Evolutionary conservation across 2,329 filamentous ascomycete species (phyloP).

Genomic region (Colletotrichum higginsianum): DNA sequence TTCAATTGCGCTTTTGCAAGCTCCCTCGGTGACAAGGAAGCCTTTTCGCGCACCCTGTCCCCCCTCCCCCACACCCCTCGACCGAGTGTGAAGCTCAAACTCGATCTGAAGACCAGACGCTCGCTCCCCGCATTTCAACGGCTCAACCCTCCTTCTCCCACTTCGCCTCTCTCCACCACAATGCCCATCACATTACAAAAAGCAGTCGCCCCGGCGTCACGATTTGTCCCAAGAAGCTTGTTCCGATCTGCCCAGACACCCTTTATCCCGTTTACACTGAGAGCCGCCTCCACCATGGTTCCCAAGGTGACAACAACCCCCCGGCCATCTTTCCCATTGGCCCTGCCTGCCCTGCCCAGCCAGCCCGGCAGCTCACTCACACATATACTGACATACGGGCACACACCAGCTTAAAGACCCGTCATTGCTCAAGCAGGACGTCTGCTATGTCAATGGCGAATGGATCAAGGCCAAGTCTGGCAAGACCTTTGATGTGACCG

Average conservation of each 20-base stretch:
- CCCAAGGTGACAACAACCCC: conserved; percentile 55
- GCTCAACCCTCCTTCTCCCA: neutral
- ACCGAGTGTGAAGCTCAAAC: neutral
- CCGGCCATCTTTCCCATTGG: neutral
- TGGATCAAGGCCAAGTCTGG: conserved; percentile 90
- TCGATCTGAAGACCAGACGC: conserved; percentile 13
- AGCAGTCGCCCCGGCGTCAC: conserved; percentile 38
- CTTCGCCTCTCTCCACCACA: conserved; percentile 16
- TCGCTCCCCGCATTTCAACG: conserved; percentile 26
- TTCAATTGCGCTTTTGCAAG: neutral
- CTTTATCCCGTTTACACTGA: conserved; percentile 42
- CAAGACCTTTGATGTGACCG: conserved; percentile 90
- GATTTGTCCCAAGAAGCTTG: conserved; percentile 33
- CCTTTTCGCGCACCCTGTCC: conserved; percentile 15
- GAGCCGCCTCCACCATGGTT: conserved; percentile 64
- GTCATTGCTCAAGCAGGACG: conserved; percentile 86
- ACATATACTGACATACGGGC: too few relatives aligned
- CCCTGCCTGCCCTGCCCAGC: neutral
- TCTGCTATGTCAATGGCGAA: conserved; percentile 91
- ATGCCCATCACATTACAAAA: conserved; percentile 40
- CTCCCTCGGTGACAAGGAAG: neutral
- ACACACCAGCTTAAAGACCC: conserved; percentile 77
- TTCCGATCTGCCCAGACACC: conserved; percentile 25
- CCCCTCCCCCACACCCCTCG: neutral
- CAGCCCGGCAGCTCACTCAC: neutral